Evolutionary conservation across 345 rosid species (phyloP).

Genomic region (Aurinia saxatilis): DNA sequence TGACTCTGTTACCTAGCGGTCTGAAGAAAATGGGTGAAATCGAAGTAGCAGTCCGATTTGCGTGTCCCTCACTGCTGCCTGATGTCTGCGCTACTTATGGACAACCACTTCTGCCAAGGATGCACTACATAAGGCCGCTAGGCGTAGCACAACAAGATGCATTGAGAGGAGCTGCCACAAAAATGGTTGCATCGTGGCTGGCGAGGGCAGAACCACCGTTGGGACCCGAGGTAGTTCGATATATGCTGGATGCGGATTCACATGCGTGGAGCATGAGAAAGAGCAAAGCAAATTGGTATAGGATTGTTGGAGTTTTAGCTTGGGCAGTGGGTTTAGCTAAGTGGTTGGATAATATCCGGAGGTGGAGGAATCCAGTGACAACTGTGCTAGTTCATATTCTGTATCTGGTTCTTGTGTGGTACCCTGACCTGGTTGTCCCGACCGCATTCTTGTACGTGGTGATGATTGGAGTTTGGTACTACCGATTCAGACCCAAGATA

Average conservation of each 20-base stretch:
- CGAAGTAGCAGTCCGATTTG: constrained; percentile 82
- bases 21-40: constrained; percentile 97
- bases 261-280: constrained; percentile 98
- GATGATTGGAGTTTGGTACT: constrained; percentile 89
- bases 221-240: constrained; percentile 80
- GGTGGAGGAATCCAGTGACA: constrained; percentile 88
- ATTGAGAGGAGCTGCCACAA: constrained; percentile 80
- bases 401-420: constrained; percentile 92
- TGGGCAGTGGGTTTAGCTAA: constrained; percentile 92
- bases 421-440: constrained; percentile 84
- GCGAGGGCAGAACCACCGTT: constrained; percentile 80
- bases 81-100: constrained; percentile 73
- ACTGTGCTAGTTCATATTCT: constrained; percentile 75
- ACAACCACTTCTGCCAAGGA: constrained; percentile 78
- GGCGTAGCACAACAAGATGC: constrained; percentile 96
- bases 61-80: constrained; percentile 69
- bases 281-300: constrained; percentile 91
- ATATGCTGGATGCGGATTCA: constrained; percentile 94
- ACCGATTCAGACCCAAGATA: constrained; percentile 74
- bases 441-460: constrained; percentile 78
- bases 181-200: constrained; percentile 85
- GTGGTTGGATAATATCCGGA: constrained; percentile 70
- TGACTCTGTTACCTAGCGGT: constrained; percentile 56
- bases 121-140: constrained; percentile 92
- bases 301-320: constrained; percentile 83